Evolutionary conservation across 2,329 filamentous ascomycete genomes (phyloP).

Genomic region (Stenocarpella maydis): DNA sequence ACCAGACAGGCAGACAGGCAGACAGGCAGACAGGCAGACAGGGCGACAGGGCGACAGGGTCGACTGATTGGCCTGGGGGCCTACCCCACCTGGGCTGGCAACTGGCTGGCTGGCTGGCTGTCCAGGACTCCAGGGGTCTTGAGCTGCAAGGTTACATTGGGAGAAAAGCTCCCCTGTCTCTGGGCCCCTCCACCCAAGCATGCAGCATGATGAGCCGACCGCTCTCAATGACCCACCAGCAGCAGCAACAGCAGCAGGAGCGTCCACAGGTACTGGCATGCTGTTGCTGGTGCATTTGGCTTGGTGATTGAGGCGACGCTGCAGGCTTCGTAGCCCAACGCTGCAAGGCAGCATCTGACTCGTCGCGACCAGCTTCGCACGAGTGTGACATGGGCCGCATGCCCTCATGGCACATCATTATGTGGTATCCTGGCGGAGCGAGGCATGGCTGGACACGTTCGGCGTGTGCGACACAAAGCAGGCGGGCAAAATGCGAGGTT

Average conservation of each 20-base stretch:
- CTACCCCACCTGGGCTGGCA: too few relatives aligned
- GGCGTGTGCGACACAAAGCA: neutral
- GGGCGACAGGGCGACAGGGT: conserved; percentile 18
- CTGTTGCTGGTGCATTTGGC: neutral
- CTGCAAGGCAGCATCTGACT: conserved; percentile 10
- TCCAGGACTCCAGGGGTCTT: too few relatives aligned
- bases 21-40: too few relatives aligned
- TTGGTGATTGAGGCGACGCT: neutral
- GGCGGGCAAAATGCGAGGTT: neutral
- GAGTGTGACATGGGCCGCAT: conserved; percentile 1
- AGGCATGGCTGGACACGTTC: neutral
- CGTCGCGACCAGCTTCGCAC: conserved; percentile 1
- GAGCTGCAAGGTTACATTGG: conserved; percentile 10
- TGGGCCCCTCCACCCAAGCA: neutral
- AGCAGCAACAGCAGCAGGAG: too few relatives aligned
- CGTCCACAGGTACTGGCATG: neutral
- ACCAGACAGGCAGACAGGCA: too few relatives aligned
- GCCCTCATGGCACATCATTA: conserved; percentile 2
- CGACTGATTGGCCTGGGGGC: conserved; percentile 1
- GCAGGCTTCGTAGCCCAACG: conserved; percentile 13
- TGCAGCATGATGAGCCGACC: too few relatives aligned
- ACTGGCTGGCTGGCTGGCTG: too few relatives aligned
- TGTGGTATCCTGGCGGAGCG: neutral
- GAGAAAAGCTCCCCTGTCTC: neutral
- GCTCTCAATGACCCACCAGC: too few relatives aligned